Evolutionary conservation across 2,329 filamentous ascomycete genomes (phyloP).

Genomic region (Chaetothyriales sp.): DNA sequence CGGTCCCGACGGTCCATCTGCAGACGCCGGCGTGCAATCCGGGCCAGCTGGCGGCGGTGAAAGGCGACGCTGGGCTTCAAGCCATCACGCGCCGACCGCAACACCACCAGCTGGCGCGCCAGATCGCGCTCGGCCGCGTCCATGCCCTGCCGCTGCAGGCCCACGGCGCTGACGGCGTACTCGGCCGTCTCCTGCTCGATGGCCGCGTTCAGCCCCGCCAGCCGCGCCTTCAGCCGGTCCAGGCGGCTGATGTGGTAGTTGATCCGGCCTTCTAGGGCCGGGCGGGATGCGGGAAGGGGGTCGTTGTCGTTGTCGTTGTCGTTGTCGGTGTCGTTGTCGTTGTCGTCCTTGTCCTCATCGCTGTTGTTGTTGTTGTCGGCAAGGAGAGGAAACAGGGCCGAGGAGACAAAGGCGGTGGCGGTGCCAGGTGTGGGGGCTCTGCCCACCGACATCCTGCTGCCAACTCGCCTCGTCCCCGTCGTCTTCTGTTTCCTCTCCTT

Average conservation of each 20-base stretch:
- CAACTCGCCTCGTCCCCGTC: background rate
- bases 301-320: conserved; percentile 4
- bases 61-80: conserved; percentile 12
- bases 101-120: background rate
- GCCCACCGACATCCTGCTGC: conserved; percentile 1
- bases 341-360: too few species aligned
- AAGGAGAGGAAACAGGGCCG: too few species aligned
- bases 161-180: background rate
- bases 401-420: conserved; percentile 2
- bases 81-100: conserved; percentile 4
- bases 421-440: too few species aligned
- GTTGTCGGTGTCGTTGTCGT: conserved; percentile 2
- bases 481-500: background rate
- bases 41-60: conserved; percentile 16
- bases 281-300: conserved; percentile 9
- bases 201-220: conserved; percentile 5
- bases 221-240: conserved; percentile 8
- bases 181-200: conserved; percentile 6
- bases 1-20: background rate
- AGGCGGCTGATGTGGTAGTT: conserved; percentile 18
- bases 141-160: background rate
- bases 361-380: too few species aligned
- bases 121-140: background rate
- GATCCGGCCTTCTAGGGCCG: conserved; percentile 15
- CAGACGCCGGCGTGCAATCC: conserved; percentile 10